phyloP scores from a whole-genome alignment of 768 basidiomycete species.

The Leucocoprinus sp. region DNA sequence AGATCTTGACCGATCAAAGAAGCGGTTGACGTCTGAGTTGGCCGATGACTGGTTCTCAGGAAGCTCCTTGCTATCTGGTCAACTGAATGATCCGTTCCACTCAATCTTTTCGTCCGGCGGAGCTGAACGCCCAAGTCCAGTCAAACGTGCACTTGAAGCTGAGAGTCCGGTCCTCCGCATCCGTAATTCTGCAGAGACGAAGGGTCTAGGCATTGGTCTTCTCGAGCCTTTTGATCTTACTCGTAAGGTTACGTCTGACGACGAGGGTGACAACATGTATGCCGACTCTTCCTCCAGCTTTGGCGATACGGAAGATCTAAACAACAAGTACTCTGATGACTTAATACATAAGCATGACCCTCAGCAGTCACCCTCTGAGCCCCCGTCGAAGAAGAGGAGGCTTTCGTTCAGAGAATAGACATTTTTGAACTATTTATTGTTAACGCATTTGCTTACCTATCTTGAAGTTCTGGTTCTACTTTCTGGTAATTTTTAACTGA shows the following conservation, averaged over 20 bases:
- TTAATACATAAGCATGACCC: neutral
- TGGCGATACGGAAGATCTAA: constrained; percentile 22
- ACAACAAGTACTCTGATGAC: constrained; percentile 2
- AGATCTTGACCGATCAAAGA: constrained; percentile 23
- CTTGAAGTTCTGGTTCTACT: constrained; percentile 13
- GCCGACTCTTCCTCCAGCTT: constrained; percentile 22
- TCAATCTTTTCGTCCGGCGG: constrained; percentile 27
- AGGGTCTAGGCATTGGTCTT: constrained; percentile 44
- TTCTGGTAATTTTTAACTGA: constrained; percentile 7
- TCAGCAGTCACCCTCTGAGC: constrained; percentile 17
- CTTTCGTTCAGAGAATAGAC: constrained; percentile 18
- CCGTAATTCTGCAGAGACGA: constrained; percentile 24
- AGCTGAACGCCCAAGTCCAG: constrained; percentile 17
- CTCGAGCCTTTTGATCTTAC: constrained; percentile 48
- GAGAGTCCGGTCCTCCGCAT: constrained; percentile 53
- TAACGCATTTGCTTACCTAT: constrained; percentile 9
- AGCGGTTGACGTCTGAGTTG: constrained; percentile 25
- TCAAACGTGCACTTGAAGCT: constrained; percentile 25
- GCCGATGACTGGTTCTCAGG: constrained; percentile 37
- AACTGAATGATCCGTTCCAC: constrained; percentile 39
- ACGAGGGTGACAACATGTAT: constrained; percentile 26
- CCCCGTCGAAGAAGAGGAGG: constrained; percentile 46
- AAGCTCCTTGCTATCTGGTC: constrained; percentile 28
- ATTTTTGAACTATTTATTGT: constrained; percentile 4
- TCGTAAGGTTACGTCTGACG: constrained; percentile 21